Percentiles rank a stretch among this genome's conserved stretches.
phyloP scores from a whole-genome alignment of 192 early-diverging fungal genomes.

The Backusella circina region DNA sequence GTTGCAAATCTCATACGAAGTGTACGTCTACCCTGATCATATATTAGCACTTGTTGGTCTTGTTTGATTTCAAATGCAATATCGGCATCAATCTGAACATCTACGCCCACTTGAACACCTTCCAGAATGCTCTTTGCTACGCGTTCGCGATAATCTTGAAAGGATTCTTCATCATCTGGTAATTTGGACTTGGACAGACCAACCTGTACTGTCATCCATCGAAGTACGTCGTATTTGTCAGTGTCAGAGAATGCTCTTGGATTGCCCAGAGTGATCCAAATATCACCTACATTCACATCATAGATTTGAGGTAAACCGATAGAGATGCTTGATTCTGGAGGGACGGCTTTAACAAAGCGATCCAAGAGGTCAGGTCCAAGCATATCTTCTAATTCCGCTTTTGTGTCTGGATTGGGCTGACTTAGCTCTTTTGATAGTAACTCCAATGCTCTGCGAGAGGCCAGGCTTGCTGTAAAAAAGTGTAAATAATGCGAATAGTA shows the following conservation, averaged over 20 bases:
- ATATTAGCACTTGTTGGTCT: slow-evolving; percentile 25
- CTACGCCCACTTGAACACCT: slow-evolving; percentile 45
- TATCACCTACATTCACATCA: slow-evolving; percentile 43
- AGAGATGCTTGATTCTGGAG: slow-evolving; percentile 10
- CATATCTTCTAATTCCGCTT: slow-evolving; percentile 14
- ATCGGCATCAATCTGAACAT: slow-evolving; percentile 45
- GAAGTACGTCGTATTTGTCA: slow-evolving; percentile 27
- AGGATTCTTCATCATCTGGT: slow-evolving; percentile 14
- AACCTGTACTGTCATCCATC: slow-evolving; percentile 40
- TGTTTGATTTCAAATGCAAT: slow-evolving; percentile 19
- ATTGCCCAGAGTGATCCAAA: slow-evolving; percentile 43
- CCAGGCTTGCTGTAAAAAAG: slow-evolving; percentile 14
- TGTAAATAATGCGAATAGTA: neutral
- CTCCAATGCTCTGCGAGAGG: slow-evolving; percentile 12
- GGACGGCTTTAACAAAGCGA: slow-evolving; percentile 20
- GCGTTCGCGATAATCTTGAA: slow-evolving; percentile 33
- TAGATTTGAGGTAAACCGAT: slow-evolving; percentile 43
- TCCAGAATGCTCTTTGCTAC: slow-evolving; percentile 43
- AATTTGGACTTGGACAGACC: slow-evolving; percentile 1
- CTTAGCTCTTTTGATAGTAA: slow-evolving; percentile 11
- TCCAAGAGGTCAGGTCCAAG: slow-evolving; percentile 41
- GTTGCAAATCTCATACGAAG: slow-evolving; percentile 46
- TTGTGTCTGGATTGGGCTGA: neutral
- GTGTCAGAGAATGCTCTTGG: slow-evolving; percentile 18
- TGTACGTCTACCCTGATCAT: slow-evolving; percentile 42